A percentile compares a stretch with the other conserved stretches of the same genome.
Evolutionary conservation across 202 grass and related monocot species (phyloP).

Genomic region (Hordeum pubiflorum): DNA sequence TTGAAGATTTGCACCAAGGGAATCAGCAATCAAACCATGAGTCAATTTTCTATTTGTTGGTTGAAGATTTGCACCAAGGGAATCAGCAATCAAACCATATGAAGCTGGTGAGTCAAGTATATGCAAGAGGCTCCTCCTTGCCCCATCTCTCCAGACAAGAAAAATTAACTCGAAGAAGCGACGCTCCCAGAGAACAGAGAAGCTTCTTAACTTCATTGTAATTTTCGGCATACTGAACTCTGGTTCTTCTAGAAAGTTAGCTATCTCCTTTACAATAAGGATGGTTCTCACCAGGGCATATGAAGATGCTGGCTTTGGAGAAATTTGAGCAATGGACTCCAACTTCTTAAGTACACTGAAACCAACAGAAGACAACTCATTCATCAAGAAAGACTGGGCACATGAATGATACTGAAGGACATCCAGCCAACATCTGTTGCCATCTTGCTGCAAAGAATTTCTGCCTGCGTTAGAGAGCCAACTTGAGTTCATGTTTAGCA

Average conservation of each 20-base stretch:
- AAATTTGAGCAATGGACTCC: conserved; percentile 29
- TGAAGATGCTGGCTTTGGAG: neutral
- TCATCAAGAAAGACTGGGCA: conserved; percentile 43
- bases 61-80: conserved; percentile 15
- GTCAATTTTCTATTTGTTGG: conserved; percentile 25
- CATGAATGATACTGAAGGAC: conserved; percentile 20
- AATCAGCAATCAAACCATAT: conserved; percentile 29
- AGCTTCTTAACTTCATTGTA: neutral
- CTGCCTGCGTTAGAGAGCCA: conserved; percentile 38
- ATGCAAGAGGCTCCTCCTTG: neutral
- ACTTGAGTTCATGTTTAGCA: conserved; percentile 46
- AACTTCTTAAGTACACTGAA: conserved; percentile 41
- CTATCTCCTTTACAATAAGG: conserved; percentile 29
- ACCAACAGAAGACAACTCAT: conserved; percentile 55
- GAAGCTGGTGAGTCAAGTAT: conserved; percentile 28
- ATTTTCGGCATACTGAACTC: conserved; percentile 15
- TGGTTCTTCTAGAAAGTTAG: conserved; percentile 36
- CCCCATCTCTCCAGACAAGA: conserved; percentile 21
- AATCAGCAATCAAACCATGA: conserved; percentile 39
- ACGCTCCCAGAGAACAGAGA: neutral
- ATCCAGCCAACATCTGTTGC: conserved; percentile 19
- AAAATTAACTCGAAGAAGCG: conserved; percentile 39
- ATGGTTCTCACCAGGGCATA: conserved; percentile 23
- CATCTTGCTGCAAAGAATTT: conserved; percentile 25
- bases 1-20: conserved; percentile 15